Percentiles rank a stretch among this genome's conserved stretches.
Conservation (phyloP, 2,329 filamentous ascomycete genomes). For the Gnomoniopsis sp. region DNA sequence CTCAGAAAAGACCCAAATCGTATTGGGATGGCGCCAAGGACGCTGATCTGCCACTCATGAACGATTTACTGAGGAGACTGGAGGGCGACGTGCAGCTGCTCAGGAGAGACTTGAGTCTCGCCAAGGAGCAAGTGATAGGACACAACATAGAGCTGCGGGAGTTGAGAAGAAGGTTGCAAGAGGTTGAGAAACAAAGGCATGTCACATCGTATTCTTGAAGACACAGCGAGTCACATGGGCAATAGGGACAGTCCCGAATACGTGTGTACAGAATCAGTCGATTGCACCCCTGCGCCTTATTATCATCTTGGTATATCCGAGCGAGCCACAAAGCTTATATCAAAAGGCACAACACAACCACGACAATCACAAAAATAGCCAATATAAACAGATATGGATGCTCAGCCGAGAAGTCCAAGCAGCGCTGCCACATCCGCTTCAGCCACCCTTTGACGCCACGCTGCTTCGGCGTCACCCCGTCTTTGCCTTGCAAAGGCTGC, state of each 20-base stretch:
- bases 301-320: not conserved
- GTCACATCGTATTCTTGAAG: not conserved
- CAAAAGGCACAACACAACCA: conserved; percentile 7
- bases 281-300: not conserved
- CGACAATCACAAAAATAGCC: conserved; percentile 4
- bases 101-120: too few relatives aligned
- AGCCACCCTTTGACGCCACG: conserved; percentile 1
- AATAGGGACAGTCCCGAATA: not conserved
- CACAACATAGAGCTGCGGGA: too few relatives aligned
- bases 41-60: not conserved
- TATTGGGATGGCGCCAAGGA: not conserved
- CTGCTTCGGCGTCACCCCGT: not conserved
- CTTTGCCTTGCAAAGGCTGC: not conserved
- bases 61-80: not conserved
- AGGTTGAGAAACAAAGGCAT: too few relatives aligned
- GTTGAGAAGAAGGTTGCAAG: too few relatives aligned
- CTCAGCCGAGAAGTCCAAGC: conserved; percentile 1
- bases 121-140: too few relatives aligned
- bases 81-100: too few relatives aligned
- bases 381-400: conserved; percentile 8
- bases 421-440: not conserved
- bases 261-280: not conserved
- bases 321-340: not conserved
- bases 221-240: not conserved
- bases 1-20: not conserved